Percentiles rank a stretch among this genome's conserved stretches.
phyloP scores from a whole-genome alignment of 768 basidiomycete genomes.

The Tricholoma terreum region DNA sequence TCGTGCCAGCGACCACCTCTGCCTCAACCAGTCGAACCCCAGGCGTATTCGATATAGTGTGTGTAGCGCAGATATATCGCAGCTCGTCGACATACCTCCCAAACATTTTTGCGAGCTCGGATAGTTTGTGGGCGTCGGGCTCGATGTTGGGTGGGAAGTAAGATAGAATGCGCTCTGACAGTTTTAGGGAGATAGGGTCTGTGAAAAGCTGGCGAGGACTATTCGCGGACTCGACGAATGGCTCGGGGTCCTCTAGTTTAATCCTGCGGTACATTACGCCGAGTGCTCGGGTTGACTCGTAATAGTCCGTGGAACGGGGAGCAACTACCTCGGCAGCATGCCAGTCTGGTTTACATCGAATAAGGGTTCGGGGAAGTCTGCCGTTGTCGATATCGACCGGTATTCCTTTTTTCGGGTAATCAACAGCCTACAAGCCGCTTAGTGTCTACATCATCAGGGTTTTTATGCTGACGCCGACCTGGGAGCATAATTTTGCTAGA shows the following conservation, averaged over 20 bases:
- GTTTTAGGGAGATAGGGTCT: constrained; percentile 38
- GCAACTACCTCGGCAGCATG: constrained; percentile 55
- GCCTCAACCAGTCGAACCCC: constrained; percentile 61
- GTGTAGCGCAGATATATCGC: constrained; percentile 65
- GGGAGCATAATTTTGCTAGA: constrained; percentile 61
- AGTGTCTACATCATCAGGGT: neutral
- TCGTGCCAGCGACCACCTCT: constrained; percentile 73
- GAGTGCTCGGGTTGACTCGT: constrained; percentile 66
- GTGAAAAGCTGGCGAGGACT: constrained; percentile 15
- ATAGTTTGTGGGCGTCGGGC: constrained; percentile 20
- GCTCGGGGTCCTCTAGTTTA: constrained; percentile 37
- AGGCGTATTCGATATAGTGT: constrained; percentile 57
- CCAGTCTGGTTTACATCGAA: constrained; percentile 79
- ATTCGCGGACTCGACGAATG: constrained; percentile 15
- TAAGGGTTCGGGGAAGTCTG: constrained; percentile 50
- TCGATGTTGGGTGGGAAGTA: constrained; percentile 24
- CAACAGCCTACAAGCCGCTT: constrained; percentile 51
- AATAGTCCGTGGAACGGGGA: constrained; percentile 62
- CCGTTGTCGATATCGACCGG: constrained; percentile 50
- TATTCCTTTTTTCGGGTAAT: constrained; percentile 77
- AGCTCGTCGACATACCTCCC: constrained; percentile 60
- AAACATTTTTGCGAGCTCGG: constrained; percentile 41
- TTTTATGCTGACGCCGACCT: constrained; percentile 25
- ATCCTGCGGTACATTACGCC: constrained; percentile 71
- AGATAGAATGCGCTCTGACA: constrained; percentile 28